Conservation (phyloP, 768 basidiomycete genomes). For the Brasilioporus rufonigricans region DNA sequence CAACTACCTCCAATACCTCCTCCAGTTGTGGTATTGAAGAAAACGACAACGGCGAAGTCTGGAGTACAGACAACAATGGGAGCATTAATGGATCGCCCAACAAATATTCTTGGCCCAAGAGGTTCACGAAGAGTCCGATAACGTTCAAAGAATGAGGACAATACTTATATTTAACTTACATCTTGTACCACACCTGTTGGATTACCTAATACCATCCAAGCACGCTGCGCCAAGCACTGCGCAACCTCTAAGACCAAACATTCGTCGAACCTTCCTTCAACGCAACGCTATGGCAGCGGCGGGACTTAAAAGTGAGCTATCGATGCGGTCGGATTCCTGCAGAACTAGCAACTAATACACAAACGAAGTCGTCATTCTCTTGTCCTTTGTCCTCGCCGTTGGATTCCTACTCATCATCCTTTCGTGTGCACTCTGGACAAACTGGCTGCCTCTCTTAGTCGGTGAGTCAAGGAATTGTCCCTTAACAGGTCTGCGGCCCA, state of each 20-base stretch:
- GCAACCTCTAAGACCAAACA: constrained; percentile 2
- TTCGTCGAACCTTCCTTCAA: not conserved
- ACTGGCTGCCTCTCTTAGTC: constrained; percentile 96
- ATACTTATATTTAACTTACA: constrained; percentile 11
- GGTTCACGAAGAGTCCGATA: constrained; percentile 32
- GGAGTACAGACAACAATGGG: constrained; percentile 22
- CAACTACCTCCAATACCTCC: constrained; percentile 3
- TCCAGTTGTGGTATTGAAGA: constrained; percentile 20
- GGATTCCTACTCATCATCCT: constrained; percentile 99
- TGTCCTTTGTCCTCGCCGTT: constrained; percentile 95
- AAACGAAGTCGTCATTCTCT: constrained; percentile 81
- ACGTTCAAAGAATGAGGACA: not conserved
- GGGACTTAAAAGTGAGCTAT: constrained; percentile 62
- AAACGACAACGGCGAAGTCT: constrained; percentile 18
- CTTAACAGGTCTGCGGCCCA: not conserved
- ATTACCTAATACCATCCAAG: constrained; percentile 26
- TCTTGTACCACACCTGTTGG: not conserved
- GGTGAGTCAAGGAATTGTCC: constrained; percentile 52
- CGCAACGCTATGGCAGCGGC: constrained; percentile 52
- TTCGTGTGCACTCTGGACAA: constrained; percentile 91
- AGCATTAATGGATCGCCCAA: constrained; percentile 33
- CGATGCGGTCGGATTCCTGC: not conserved
- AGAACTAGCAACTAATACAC: not conserved
- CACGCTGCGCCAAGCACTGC: not conserved
- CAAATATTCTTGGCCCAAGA: constrained; percentile 33